Evolutionary conservation across 345 rosid genomes (phyloP).

Genomic region (Luvunga scandens): DNA sequence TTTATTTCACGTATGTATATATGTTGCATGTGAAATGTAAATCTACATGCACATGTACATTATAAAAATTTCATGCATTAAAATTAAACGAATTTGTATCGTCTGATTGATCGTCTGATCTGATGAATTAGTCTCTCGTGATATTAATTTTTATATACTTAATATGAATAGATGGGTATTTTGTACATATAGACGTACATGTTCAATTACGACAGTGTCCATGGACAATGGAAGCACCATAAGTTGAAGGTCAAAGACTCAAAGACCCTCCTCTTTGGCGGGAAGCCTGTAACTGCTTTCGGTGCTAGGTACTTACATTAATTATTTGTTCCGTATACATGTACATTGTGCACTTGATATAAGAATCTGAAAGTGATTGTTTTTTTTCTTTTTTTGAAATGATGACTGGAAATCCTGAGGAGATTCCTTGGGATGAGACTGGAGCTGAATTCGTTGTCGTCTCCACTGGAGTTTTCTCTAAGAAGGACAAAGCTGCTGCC

Average conservation of each 20-base stretch:
- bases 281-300: constrained; percentile 60
- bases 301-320: constrained; percentile 40
- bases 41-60: background rate
- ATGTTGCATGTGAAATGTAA: background rate
- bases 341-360: too few species aligned
- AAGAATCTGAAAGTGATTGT: background rate
- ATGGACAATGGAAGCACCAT: constrained; percentile 21
- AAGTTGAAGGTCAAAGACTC: constrained; percentile 70
- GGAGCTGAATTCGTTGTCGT: constrained; percentile 76
- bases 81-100: too few species aligned
- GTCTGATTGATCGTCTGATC: too few species aligned
- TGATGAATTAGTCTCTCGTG: too few species aligned
- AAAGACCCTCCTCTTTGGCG: constrained; percentile 76
- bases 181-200: background rate
- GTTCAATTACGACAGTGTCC: constrained; percentile 5
- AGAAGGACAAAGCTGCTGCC: constrained; percentile 87
- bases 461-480: constrained; percentile 83
- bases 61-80: too few species aligned
- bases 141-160: too few species aligned
- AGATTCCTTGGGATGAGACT: constrained; percentile 83
- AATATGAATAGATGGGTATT: background rate
- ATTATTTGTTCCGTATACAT: background rate
- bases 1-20: too few species aligned
- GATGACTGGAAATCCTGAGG: constrained; percentile 74
- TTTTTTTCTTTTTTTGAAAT: background rate